These are phyloP conservation scores for Talinum fruticosum DNA, from an alignment of 148 eudicot species.

Conservation along the genomic window DNA sequence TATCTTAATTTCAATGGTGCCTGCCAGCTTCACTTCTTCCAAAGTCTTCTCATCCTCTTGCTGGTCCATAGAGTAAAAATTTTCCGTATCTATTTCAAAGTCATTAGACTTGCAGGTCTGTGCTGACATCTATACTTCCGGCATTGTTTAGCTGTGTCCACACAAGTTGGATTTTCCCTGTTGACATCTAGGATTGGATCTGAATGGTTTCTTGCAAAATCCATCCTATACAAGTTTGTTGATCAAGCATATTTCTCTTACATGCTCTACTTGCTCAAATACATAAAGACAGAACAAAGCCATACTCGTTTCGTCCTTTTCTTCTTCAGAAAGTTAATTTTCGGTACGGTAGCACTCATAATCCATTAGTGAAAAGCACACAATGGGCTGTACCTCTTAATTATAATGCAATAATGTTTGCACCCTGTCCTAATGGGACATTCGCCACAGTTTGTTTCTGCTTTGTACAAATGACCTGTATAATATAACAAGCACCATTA, in stretches of 20 bases:
- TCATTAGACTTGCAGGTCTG: background rate
- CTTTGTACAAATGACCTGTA: constrained; percentile 50
- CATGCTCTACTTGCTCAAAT: background rate
- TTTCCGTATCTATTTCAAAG: constrained; percentile 15
- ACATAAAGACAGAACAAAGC: background rate
- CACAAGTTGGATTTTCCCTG: background rate
- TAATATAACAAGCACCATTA: background rate
- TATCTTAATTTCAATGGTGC: background rate
- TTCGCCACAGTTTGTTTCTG: constrained; percentile 37
- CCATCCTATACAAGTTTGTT: background rate
- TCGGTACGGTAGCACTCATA: background rate
- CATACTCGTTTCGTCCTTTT: background rate
- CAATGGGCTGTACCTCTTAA: constrained; percentile 29
- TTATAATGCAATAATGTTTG: constrained; percentile 34
- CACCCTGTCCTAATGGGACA: constrained; percentile 38
- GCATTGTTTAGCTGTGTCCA: background rate
- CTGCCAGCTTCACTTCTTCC: background rate
- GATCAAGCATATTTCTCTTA: background rate
- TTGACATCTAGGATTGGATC: background rate
- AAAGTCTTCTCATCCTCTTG: background rate
- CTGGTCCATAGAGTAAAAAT: background rate
- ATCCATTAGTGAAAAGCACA: too few relatives aligned
- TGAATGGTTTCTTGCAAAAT: background rate
- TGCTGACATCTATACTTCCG: background rate
- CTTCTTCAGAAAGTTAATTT: background rate